These are phyloP conservation scores for Physcomitrellopsis africana DNA, from an alignment of 225 moss, liverwort and hornwort species.

Conservation along the genomic window DNA sequence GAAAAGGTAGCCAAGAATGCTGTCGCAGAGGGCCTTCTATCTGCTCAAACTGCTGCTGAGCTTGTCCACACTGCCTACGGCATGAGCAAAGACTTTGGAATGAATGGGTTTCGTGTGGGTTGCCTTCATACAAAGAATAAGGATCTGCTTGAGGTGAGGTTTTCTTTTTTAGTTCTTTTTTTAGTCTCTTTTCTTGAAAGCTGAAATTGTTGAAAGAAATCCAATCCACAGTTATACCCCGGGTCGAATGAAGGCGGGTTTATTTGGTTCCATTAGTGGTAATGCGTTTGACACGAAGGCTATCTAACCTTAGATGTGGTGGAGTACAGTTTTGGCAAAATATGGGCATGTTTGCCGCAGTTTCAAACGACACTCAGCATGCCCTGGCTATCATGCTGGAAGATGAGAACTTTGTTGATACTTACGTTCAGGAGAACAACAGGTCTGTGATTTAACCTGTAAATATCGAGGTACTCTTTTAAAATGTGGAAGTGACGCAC, in stretches of 20 bases:
- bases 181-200: neutral
- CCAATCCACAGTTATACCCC: neutral
- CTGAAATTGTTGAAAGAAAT: neutral
- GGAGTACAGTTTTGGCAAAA: constrained; percentile 88
- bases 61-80: constrained; percentile 96
- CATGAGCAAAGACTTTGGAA: constrained; percentile 99
- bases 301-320: constrained; percentile 15
- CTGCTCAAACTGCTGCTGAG: constrained; percentile 64
- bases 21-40: constrained; percentile 70
- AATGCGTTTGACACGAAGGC: neutral
- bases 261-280: neutral
- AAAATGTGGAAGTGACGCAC: neutral
- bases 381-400: constrained; percentile 92
- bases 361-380: constrained; percentile 97
- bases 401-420: constrained; percentile 91
- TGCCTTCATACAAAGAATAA: constrained; percentile 91
- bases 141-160: constrained; percentile 67
- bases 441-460: constrained; percentile 49
- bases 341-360: constrained; percentile 99
- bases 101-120: constrained; percentile 99
- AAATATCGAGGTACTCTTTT: neutral
- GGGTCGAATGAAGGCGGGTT: neutral
- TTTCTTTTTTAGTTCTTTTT: neutral
- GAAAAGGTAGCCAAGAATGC: constrained; percentile 92
- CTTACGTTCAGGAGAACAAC: constrained; percentile 89